These are phyloP conservation scores for Tuber magnatum DNA, from an alignment of 495 filamentous ascomycete species.

Conservation along the genomic window DNA sequence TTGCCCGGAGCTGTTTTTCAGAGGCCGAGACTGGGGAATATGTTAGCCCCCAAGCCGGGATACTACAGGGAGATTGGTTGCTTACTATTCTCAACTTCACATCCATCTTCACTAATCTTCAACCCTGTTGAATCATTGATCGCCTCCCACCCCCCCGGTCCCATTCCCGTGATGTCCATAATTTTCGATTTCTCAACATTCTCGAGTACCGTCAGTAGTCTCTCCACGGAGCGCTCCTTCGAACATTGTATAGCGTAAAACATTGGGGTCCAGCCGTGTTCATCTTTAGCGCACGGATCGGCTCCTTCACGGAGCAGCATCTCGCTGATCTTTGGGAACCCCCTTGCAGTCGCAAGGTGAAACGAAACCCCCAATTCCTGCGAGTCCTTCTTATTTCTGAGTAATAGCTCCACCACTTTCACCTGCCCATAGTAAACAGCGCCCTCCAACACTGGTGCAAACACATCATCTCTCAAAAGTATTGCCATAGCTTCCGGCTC, in stretches of 20 bases:
- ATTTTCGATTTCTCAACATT: neutral
- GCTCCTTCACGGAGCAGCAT: conserved; percentile 9
- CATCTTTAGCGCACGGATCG: neutral
- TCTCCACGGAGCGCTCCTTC: conserved; percentile 7
- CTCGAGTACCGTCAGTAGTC: neutral
- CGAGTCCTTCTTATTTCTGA: neutral
- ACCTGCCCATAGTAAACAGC: conserved; percentile 4
- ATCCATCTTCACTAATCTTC: conserved; percentile 9
- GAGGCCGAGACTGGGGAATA: neutral
- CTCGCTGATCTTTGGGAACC: neutral
- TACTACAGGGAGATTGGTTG: neutral
- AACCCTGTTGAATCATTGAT: too few species aligned
- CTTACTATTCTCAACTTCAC: conserved; percentile 14
- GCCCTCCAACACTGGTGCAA: neutral
- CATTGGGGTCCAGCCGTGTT: conserved; percentile 15
- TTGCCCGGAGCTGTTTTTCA: neutral
- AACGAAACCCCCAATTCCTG: neutral
- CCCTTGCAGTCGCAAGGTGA: conserved; percentile 9
- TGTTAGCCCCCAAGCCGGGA: neutral
- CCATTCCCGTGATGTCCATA: neutral
- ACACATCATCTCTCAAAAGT: neutral
- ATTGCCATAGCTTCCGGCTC: neutral
- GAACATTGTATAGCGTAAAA: conserved; percentile 11
- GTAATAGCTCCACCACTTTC: conserved; percentile 3
- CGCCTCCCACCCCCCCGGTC: conserved; percentile 6